Base-by-base conservation (phyloP, 2,329 filamentous ascomycete genomes). In the Phialophora expanda region DNA sequence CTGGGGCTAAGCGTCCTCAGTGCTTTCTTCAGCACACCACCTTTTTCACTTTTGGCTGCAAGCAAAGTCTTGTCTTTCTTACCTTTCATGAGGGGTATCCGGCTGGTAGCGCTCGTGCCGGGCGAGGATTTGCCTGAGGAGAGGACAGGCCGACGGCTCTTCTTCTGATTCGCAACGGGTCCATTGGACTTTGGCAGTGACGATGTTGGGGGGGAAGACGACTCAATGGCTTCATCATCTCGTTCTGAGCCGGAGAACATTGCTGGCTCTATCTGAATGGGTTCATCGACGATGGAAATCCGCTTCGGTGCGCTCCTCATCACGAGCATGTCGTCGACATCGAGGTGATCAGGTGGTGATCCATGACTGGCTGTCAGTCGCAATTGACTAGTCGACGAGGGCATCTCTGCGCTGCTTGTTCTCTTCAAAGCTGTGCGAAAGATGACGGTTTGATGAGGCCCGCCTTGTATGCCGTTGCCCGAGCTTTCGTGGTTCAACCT, bases 401-500 rank as follows among this genome's bases (percentile, higher is more conserved):
- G 61, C 22, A 72, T 63, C 17, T 73, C 71, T 20, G 61, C 66
- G 38, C 66, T 72, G 61, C 65, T 70, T 22, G 65, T 66, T 56
- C 67, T 59, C 63, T 70, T 81, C 59, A 81, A 77, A 12, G 79
- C 77, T 4, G 80, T 81, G 26, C 78, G 74, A 60, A 82, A 82
- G 6, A 82, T 77, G 38, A 82, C 73, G 1, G 79, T 82, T 66
- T 82, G 80, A 48, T 75, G 80, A 22, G 79, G 80, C 14, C 56
- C 66, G 20, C 71, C 66, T 81, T 76, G 24, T 6, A 22, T 34
- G 75, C 78, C 34, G 79, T 82, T 17, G 73, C 82, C 48, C 76
- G 78, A 30, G 82, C 78, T 72, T 77, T 85, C 72, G 82, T 86
- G 66, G 82, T 84, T 68, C 54, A 81, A 78, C 32, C 75, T 75